phyloP scores from a whole-genome alignment of 2,329 filamentous ascomycete species.

The Cercospora sesami region DNA sequence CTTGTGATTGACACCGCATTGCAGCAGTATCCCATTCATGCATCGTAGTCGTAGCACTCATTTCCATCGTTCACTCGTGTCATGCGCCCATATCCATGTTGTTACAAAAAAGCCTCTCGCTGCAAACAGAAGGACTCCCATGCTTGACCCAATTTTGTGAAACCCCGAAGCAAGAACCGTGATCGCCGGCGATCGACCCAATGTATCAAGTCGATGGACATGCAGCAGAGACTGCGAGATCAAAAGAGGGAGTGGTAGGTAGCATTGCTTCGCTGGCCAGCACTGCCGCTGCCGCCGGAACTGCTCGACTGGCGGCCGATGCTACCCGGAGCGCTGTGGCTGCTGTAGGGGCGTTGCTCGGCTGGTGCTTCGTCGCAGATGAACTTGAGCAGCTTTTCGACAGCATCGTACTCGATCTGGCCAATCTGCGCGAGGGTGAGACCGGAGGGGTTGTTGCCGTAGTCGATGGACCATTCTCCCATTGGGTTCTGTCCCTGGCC shows the following conservation, averaged over 20 bases:
- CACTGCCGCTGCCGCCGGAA: conserved; percentile 3
- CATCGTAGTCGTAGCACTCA: neutral
- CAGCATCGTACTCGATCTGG: conserved; percentile 30
- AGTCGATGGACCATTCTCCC: conserved; percentile 34
- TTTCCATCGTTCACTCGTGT: neutral
- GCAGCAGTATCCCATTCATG: neutral
- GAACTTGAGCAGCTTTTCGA: conserved; percentile 28
- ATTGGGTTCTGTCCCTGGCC: conserved; percentile 28
- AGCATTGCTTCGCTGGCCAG: conserved; percentile 2
- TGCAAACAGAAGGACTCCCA: neutral
- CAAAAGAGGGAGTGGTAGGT: conserved; percentile 3
- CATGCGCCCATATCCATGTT: conserved; percentile 2
- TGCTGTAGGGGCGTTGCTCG: neutral
- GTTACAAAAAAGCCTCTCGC: conserved; percentile 1
- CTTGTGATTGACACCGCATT: neutral
- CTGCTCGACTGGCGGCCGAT: conserved; percentile 5
- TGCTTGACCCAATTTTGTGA: neutral
- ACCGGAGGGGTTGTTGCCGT: conserved; percentile 22
- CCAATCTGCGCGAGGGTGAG: conserved; percentile 32
- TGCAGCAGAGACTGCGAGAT: neutral
- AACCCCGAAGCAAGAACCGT: conserved; percentile 2
- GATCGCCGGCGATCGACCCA: conserved; percentile 6
- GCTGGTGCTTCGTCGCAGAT: conserved; percentile 11
- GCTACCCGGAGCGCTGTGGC: conserved; percentile 12
- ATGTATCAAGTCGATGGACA: neutral